Evolutionary conservation across 148 eudicot genomes (phyloP), one percentile per base, ranked within the genome.

Genomic region (Drosera capensis): DNA sequence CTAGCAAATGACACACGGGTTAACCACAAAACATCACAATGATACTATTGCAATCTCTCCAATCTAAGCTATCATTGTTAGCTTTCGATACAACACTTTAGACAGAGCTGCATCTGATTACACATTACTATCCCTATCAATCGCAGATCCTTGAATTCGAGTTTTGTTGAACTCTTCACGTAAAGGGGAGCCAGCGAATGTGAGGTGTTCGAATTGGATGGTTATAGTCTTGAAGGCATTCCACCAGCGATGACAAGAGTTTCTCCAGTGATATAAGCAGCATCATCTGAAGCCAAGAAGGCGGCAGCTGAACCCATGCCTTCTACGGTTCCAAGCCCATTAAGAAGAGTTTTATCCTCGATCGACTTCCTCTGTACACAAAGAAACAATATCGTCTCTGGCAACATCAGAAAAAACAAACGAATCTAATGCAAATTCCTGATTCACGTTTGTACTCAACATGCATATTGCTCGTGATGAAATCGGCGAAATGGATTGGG

Each of bases 401-500:
- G 11, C 6, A 41, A 8, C 37, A 25, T 7, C 18, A 13, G 18
- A 14, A n/a, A 24, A 17, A 15, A 9, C 3, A 39, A 5, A 39
- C 9, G 42, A 39, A 39, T n/a, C n/a, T n/a, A n/a, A n/a, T n/a
- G n/a, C n/a, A n/a, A n/a, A n/a, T n/a, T n/a, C n/a, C n/a, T n/a
- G n/a, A n/a, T n/a, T n/a, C n/a, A n/a, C n/a, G n/a, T 22, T 1
- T 28, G 72, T 88, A 74, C 63, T 82, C 96, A 28, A 72, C 29
- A 0, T 43, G 36, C 17, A 52, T 70, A 24, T 72, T 71, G 34
- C 44, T 51, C 8, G 83, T 74, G 51, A 86, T 55, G 42, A 64
- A 81, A 0, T 63, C 68, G 8, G 92, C 82, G 25, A 81, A 81
- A 53, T 54, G 74, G 35, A 85, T n/a, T 92, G 6, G 99, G 95